Percentiles rank a stretch among this genome's conserved stretches.
Evolutionary conservation across 805 yeast genomes (phyloP).

Genomic region (Zygosaccharomyces gambellarensis): DNA sequence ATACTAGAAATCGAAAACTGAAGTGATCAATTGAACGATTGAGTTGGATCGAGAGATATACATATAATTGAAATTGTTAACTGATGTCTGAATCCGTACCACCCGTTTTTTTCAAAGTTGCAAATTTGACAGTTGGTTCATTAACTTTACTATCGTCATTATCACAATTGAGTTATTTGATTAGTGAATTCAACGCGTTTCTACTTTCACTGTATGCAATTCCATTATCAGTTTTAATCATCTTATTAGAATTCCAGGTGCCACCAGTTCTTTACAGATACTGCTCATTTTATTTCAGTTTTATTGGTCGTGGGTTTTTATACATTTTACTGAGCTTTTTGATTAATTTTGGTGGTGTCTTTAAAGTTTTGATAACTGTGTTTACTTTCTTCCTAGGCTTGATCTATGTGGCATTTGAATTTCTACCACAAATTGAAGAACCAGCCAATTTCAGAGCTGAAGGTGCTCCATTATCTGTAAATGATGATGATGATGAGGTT

Average conservation of each 20-base stretch:
- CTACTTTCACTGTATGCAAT: conserved; percentile 56
- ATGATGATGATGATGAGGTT: conserved; percentile 36
- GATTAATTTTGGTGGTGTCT: conserved; percentile 50
- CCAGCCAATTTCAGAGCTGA: conserved; percentile 75
- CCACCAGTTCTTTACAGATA: conserved; percentile 59
- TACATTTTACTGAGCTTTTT: conserved; percentile 41
- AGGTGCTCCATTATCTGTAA: conserved; percentile 36
- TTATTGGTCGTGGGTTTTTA: conserved; percentile 49
- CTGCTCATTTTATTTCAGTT: conserved; percentile 64
- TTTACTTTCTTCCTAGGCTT: conserved; percentile 58
- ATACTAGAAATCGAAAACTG: too few species aligned
- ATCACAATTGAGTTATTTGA: conserved; percentile 20
- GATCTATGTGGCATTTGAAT: conserved; percentile 57
- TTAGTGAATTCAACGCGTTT: conserved; percentile 37
- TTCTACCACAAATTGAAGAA: conserved; percentile 67
- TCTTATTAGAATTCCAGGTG: conserved; percentile 40
- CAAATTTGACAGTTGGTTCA: conserved; percentile 53
- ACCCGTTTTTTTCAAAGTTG: conserved; percentile 31
- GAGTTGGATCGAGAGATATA: not conserved
- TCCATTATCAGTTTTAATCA: conserved; percentile 49
- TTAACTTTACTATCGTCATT: conserved; percentile 40
- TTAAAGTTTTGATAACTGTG: conserved; percentile 56
- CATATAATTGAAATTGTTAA: not conserved
- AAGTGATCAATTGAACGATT: too few species aligned
- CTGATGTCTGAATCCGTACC: conserved; percentile 14